A percentile compares a stretch with the other conserved stretches of the same genome.
Evolutionary conservation across 495 filamentous ascomycete species (phyloP).

Genomic region (Thozetella sp.): DNA sequence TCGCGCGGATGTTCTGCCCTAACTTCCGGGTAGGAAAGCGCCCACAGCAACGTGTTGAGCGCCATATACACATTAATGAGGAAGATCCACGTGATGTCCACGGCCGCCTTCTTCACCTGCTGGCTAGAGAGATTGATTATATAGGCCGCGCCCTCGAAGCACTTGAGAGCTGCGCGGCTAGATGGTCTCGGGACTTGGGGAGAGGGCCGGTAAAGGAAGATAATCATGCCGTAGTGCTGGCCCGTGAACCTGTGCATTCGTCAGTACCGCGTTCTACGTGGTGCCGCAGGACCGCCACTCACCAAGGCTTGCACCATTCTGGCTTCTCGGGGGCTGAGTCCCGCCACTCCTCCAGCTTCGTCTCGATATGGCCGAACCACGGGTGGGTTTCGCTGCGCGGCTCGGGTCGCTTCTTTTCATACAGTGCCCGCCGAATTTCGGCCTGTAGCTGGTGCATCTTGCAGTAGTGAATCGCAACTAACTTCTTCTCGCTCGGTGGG

Average conservation of each 20-base stretch:
- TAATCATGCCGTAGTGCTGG: constrained; percentile 79
- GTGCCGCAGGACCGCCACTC: constrained; percentile 13
- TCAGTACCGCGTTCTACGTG: neutral
- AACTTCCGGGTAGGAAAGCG: constrained; percentile 80
- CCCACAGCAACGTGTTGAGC: constrained; percentile 86
- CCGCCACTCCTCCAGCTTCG: constrained; percentile 74
- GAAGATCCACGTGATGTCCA: constrained; percentile 93
- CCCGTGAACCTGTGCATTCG: constrained; percentile 66
- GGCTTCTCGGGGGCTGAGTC: constrained; percentile 44
- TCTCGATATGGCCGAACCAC: constrained; percentile 82
- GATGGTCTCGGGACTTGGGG: constrained; percentile 89
- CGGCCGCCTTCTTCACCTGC: constrained; percentile 70
- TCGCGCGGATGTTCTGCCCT: constrained; percentile 67
- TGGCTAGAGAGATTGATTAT: constrained; percentile 78
- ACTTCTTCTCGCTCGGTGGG: constrained; percentile 72
- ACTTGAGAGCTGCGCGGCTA: constrained; percentile 68
- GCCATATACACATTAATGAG: constrained; percentile 84
- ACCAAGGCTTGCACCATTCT: constrained; percentile 56
- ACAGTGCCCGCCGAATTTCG: constrained; percentile 82
- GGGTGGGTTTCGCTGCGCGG: constrained; percentile 76
- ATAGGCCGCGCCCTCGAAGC: constrained; percentile 78
- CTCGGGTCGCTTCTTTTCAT: constrained; percentile 73
- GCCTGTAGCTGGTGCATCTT: constrained; percentile 88
- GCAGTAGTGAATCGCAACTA: constrained; percentile 88
- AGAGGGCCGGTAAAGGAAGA: constrained; percentile 83